These are phyloP conservation scores for Monarda citriodora DNA, from an alignment of 305 asterid species.

Conservation along the genomic window DNA sequence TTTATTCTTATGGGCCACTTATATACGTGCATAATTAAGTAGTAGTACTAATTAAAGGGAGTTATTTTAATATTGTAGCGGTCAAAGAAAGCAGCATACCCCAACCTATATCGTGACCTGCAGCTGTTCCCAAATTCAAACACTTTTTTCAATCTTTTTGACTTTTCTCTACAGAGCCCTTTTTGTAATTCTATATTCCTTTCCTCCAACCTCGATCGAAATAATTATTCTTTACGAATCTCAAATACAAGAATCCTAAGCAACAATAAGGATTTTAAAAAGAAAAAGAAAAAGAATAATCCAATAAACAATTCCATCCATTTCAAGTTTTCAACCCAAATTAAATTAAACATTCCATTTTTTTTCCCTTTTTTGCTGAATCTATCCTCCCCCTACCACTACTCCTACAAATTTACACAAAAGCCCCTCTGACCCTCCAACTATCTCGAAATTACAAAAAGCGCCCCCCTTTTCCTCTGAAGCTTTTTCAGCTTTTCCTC, in stretches of 20 bases:
- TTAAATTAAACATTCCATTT: not conserved
- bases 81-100: conserved; percentile 30
- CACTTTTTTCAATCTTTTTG: conserved; percentile 24
- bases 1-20: not conserved
- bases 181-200: conserved; percentile 18
- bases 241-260: conserved; percentile 31
- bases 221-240: conserved; percentile 20
- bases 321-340: conserved; percentile 19
- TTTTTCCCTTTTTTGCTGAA: conserved; percentile 13
- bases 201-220: not conserved
- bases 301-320: conserved; percentile 15
- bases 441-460: conserved; percentile 38
- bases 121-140: conserved; percentile 32
- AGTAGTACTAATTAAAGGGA: not conserved
- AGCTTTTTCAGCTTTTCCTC: conserved; percentile 10
- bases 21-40: not conserved
- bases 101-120: conserved; percentile 21
- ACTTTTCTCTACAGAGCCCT: conserved; percentile 25
- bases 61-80: not conserved
- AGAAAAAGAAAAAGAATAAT: not conserved
- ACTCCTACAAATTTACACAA: conserved; percentile 42
- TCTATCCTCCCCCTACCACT: conserved; percentile 25
- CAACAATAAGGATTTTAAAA: not conserved
- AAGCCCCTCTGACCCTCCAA: conserved; percentile 28
- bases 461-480: not conserved